Base-by-base conservation (phyloP, 371 early-diverging fungal species). In the Enteropsectra breve region DNA sequence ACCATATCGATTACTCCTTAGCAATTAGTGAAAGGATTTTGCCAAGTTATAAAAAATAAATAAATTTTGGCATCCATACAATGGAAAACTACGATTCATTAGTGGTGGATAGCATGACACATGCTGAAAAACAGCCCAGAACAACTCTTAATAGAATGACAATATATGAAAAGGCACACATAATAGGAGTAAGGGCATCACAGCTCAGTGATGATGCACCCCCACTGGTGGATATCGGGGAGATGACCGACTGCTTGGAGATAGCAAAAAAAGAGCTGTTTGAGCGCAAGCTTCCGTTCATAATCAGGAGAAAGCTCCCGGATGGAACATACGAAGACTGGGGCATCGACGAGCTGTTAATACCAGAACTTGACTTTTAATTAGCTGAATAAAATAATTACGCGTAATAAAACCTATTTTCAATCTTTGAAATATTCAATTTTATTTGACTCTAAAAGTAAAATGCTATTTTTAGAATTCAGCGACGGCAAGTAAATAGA, bases 61-160 rank as follows among this genome's bases (percentile, higher is more conserved):
- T n/a, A 8, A 8, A 40, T 40, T 40, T 11, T 8, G n/a, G 8
- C 8, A 40, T 11, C n/a, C 11, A n/a, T 11, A 11, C 11, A 8
- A 40, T 11, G 40, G n/a, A 40, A 49, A 49, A 18, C 23, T 5
- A 55, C 4, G n/a, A 6, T 55, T 33, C 24, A 34, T 55, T 29
- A 37, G 36, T 78, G 75, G 50, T 68, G 47, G 48, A 70, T 75
- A 48, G 63, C 47, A n/a, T n/a, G 33, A 72, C 63, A 21, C 73
- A 66, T 45, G 47, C 6, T 8, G 45, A 56, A 18, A 6, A 32
- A 32, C 11, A 6, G 26, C 55, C 60, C 6, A 43, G 86, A 54
- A 82, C 86, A 63, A 96, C 99, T 2, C 91, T 93, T n/a, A 92
- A 94, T 18, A 92, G 90, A 77, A 90, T 98, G 91, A 96, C 97